Evolutionary conservation across 495 filamentous ascomycete species (phyloP), one percentile per base, ranked within the genome.

Genomic region (Penicillium chermesinum): DNA sequence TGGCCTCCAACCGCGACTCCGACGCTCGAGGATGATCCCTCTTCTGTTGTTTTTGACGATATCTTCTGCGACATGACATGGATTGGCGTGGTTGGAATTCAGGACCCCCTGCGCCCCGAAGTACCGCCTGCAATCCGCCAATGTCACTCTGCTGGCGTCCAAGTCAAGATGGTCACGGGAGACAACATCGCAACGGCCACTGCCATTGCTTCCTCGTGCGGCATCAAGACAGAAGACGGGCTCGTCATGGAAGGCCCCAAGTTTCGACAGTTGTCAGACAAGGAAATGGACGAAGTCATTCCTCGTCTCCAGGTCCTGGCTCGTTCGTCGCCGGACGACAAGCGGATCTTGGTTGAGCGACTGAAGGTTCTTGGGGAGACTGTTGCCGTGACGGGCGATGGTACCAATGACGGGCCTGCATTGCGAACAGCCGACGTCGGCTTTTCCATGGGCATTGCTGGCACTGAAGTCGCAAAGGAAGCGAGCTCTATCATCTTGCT

Each of bases 381-480:
- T n/a, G 87, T 91, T 27, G 87, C 87, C 33, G 87, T 91, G 1
- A 95, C 89, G 7, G 89, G 89, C 36, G 89, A 95, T 58, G 89
- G 89, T 14, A 95, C 89, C 41, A 95, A 95, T 59, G 89, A 95
- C 63, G 89, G 87, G 1, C 89, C 89, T 9, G 89, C 89, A 38
- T 73, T 95, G 46, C 88, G 87, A 58, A 83, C 83, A 53, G 88
- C 89, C 18, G 89, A 95, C 62, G 86, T 95, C 37, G 89, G 89
- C 14, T 95, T 95, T 66, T 91, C 89, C 39, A 95, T 95, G 89
- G 89, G 89, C 38, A 90, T 93, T 52, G 80, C 87, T 38, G 89
- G 89, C 32, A 95, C 89, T 5, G 89, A 93, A 60, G 89, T 95
- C n/a, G 89, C 89, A 20, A 95, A 95, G 70, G 89, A 95, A 62